Evolutionary conservation across 148 eudicot genomes (phyloP), one percentile per base, ranked within the genome.

Genomic region (Rhododendron ovatum): DNA sequence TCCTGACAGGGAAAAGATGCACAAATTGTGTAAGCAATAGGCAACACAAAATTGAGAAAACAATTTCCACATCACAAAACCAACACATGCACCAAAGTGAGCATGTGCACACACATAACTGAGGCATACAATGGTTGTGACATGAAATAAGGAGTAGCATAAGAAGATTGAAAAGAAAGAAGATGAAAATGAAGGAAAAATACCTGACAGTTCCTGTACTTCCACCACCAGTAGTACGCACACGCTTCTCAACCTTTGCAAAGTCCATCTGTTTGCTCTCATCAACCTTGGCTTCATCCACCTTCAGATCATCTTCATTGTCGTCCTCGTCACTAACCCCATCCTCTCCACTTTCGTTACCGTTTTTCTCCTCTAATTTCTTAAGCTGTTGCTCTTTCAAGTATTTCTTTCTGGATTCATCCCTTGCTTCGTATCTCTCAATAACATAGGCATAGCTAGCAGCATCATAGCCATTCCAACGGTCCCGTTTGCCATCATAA

Each of bases 211-310:
- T 96, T 84, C 99, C 99, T 3, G 99, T 96, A 82, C 98, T 95
- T 18, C 99, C 99, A 91, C 99, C 99, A 85, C 99, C 99, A 9
- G 98, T 96, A 4, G 99, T 96, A 67, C 99, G 98, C 83, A 96
- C 99, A 92, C 98, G 98, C 91, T 96, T 96, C 90, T 96, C 99
- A 85, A 96, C 99, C 93, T 96, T 96, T 0, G 98, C 98, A 82
- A 96, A 96, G 87, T 96, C 99, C 98, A 96, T 93, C 85, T 95
- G 98, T 86, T 96, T 95, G 92, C 99, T 96, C 89, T 96, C 99
- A 83, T 96, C 98, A 85, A 96, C 99, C 86, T 94, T 95, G 76
- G 98, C 98, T 93, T 96, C 98, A 86, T 96, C 98, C 74, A 94
- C 92, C 88, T 92, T 96, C 85, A 95, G 86, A 84, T 88, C 94